Percentiles rank a stretch among this genome's conserved stretches.
phyloP scores from a whole-genome alignment of 177 flowering plant species.

The Vitis hybrid region DNA sequence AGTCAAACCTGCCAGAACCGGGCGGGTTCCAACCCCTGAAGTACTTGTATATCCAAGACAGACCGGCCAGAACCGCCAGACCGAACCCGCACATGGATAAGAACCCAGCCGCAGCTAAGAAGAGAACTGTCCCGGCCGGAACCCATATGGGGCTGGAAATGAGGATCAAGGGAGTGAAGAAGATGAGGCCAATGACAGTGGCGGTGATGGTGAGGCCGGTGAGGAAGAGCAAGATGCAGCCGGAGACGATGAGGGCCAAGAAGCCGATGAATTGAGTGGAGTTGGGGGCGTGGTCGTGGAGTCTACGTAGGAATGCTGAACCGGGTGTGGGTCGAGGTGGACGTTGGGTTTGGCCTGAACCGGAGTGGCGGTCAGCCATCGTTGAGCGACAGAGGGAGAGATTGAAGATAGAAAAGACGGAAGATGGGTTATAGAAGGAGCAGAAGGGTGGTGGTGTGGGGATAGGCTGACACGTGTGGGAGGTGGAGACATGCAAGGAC shows the following conservation, averaged over 20 bases:
- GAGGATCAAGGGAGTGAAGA: constrained; percentile 71
- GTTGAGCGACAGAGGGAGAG: constrained; percentile 1
- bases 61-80: constrained; percentile 38
- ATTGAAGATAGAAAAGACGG: background rate
- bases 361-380: constrained; percentile 47
- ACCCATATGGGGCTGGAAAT: constrained; percentile 89
- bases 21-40: constrained; percentile 61
- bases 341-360: constrained; percentile 14
- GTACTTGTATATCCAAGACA: constrained; percentile 78
- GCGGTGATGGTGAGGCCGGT: constrained; percentile 71
- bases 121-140: constrained; percentile 49
- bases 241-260: constrained; percentile 62
- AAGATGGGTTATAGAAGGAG: background rate
- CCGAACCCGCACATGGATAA: constrained; percentile 51
- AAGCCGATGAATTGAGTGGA: constrained; percentile 70
- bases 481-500: constrained; percentile 24
- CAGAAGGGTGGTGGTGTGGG: background rate
- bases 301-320: constrained; percentile 34
- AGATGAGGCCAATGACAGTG: constrained; percentile 51
- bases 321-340: constrained; percentile 3
- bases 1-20: constrained; percentile 77
- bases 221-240: constrained; percentile 61
- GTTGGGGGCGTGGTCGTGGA: constrained; percentile 59
- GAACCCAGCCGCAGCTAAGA: constrained; percentile 44
- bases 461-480: constrained; percentile 22